Evolutionary conservation across 2,329 filamentous ascomycete genomes (phyloP).

Genomic region (Ploettnerulaceae sp.): DNA sequence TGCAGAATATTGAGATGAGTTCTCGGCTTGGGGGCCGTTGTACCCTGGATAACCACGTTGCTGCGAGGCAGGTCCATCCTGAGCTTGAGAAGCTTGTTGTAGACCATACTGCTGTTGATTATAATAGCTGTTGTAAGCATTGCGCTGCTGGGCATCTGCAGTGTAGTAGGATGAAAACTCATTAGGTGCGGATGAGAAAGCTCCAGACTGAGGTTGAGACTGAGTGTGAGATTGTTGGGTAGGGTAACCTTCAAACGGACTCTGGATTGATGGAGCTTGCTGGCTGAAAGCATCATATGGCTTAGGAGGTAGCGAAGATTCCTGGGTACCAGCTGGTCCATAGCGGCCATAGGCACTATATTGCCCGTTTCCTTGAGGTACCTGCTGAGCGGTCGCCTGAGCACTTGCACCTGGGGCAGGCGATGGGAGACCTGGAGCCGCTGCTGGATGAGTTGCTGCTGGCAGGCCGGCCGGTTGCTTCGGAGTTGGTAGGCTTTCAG

Average conservation of each 20-base stretch:
- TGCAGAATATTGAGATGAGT: conserved; percentile 65
- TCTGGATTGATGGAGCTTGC: conserved; percentile 54
- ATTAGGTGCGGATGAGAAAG: conserved; percentile 67
- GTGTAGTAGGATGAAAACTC: conserved; percentile 88
- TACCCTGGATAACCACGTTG: conserved; percentile 78
- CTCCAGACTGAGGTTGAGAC: conserved; percentile 54
- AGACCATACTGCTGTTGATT: conserved; percentile 52
- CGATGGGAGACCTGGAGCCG: conserved; percentile 34
- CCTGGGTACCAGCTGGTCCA: conserved; percentile 55
- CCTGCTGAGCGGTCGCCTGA: conserved; percentile 36
- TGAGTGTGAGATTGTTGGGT: conserved; percentile 55
- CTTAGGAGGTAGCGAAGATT: conserved; percentile 66
- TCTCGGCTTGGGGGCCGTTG: conserved; percentile 58
- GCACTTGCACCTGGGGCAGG: conserved; percentile 35
- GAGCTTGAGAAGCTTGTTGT: conserved; percentile 51
- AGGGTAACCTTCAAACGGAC: conserved; percentile 58
- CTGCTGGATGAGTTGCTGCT: conserved; percentile 41
- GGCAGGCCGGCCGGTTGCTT: conserved; percentile 44
- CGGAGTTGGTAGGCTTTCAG: conserved; percentile 49
- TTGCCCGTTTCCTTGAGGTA: conserved; percentile 30
- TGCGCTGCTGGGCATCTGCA: conserved; percentile 67
- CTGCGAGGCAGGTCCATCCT: conserved; percentile 67
- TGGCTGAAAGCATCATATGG: conserved; percentile 83
- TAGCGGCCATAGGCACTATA: conserved; percentile 68
- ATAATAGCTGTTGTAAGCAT: conserved; percentile 71